Evolutionary conservation across 345 rosid species (phyloP).

Genomic region (Aurinia saxatilis): DNA sequence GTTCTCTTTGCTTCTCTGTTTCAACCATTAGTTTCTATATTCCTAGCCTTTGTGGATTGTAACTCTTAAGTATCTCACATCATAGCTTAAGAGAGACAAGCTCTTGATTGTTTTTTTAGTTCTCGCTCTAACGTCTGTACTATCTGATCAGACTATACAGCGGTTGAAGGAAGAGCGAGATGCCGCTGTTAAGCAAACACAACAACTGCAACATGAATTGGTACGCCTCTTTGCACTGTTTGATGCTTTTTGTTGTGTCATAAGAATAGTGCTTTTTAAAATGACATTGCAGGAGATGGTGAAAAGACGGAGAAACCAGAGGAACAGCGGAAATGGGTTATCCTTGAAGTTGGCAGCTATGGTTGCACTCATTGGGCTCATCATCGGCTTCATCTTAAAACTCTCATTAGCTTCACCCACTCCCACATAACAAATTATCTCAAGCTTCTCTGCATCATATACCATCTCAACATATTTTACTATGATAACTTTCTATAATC

Average conservation of each 20-base stretch:
- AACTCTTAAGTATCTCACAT: neutral
- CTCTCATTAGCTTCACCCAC: constrained; percentile 37
- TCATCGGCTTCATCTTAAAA: constrained; percentile 73
- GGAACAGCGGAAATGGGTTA: constrained; percentile 43
- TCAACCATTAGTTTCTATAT: no score
- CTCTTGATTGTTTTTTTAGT: neutral
- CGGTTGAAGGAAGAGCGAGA: constrained; percentile 79
- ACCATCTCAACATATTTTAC: constrained; percentile 13
- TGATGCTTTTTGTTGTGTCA: neutral
- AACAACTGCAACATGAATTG: constrained; percentile 79
- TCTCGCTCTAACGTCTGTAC: neutral
- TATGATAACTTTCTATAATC: neutral
- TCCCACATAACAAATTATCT: constrained; percentile 14
- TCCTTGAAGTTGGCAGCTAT: constrained; percentile 63
- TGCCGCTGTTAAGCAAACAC: constrained; percentile 61
- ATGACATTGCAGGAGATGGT: constrained; percentile 48
- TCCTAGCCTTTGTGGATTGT: no score
- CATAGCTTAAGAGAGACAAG: neutral
- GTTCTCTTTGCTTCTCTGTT: no score
- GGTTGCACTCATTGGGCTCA: constrained; percentile 74
- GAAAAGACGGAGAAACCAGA: constrained; percentile 58
- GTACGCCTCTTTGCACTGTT: constrained; percentile 26
- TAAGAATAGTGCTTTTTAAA: neutral
- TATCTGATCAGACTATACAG: constrained; percentile 48
- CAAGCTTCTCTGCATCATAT: neutral